Evolutionary conservation across 2,329 filamentous ascomycete genomes (phyloP).

Genomic region (Aspergillus carbonarius): DNA sequence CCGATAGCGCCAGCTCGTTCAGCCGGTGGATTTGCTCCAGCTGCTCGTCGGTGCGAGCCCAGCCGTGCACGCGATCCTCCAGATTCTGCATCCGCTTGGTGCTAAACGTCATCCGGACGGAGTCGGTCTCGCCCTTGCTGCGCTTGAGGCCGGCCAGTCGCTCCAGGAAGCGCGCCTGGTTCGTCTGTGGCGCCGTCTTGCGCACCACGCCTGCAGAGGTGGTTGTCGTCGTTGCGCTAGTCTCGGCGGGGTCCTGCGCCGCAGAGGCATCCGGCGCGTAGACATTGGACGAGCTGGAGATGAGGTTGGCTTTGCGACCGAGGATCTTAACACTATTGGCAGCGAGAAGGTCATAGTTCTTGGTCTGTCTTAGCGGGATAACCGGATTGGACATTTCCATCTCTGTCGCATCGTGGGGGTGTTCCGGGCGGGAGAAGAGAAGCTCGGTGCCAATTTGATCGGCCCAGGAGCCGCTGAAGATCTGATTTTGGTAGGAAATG

Average conservation of each 20-base stretch:
- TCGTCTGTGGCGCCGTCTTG: slow-evolving; percentile 27
- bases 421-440: slow-evolving; percentile 59
- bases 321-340: slow-evolving; percentile 68
- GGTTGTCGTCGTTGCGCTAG: slow-evolving; percentile 4
- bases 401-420: slow-evolving; percentile 17
- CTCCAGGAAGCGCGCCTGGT: slow-evolving; percentile 60
- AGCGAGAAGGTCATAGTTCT: slow-evolving; percentile 68
- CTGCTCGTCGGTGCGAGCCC: slow-evolving; percentile 40
- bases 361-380: slow-evolving; percentile 42
- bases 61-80: slow-evolving; percentile 34
- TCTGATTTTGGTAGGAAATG: slow-evolving; percentile 72
- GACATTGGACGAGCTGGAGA: slow-evolving; percentile 40
- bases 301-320: slow-evolving; percentile 63
- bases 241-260: slow-evolving; percentile 1
- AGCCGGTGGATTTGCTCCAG: slow-evolving; percentile 37
- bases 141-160: slow-evolving; percentile 65
- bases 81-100: slow-evolving; percentile 33
- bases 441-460: slow-evolving; percentile 82
- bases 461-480: slow-evolving; percentile 79
- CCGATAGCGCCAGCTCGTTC: slow-evolving; percentile 36
- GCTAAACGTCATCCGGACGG: slow-evolving; percentile 62
- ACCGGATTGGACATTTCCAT: slow-evolving; percentile 36
- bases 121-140: slow-evolving; percentile 63
- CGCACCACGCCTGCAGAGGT: slow-evolving; percentile 12
- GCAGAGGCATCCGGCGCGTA: background rate